phyloP scores from a whole-genome alignment of 345 rosid species.

The Pseudoturritis turrita region DNA sequence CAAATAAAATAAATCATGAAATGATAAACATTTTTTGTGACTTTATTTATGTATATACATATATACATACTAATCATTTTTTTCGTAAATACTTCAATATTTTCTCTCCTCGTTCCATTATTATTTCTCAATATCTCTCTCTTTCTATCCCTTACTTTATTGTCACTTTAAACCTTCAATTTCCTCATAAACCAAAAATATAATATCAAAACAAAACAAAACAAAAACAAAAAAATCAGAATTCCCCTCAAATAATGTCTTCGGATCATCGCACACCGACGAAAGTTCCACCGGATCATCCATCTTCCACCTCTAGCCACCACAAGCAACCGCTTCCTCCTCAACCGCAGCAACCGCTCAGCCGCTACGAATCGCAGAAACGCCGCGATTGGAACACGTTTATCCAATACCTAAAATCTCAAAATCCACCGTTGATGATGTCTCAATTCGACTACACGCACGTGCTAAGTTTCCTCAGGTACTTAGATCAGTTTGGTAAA shows the following conservation, averaged over 20 bases:
- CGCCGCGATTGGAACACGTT: slow-evolving; percentile 94
- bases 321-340: slow-evolving; percentile 11
- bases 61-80: neutral
- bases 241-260: slow-evolving; percentile 15
- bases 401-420: slow-evolving; percentile 77
- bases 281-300: slow-evolving; percentile 32
- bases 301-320: slow-evolving; percentile 23
- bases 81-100: neutral
- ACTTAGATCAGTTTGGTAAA: slow-evolving; percentile 93
- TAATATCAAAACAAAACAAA: slow-evolving; percentile 4
- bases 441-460: slow-evolving; percentile 74
- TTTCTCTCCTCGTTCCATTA: slow-evolving; percentile 10
- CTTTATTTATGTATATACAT: neutral
- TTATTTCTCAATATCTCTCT: slow-evolving; percentile 9
- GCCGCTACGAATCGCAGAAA: slow-evolving; percentile 90
- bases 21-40: neutral
- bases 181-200: slow-evolving; percentile 6
- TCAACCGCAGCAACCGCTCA: slow-evolving; percentile 37
- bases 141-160: slow-evolving; percentile 16
- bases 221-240: neutral
- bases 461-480: slow-evolving; percentile 75
- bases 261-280: slow-evolving; percentile 26
- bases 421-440: slow-evolving; percentile 68
- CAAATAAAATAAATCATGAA: neutral
- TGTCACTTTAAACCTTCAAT: slow-evolving; percentile 5